Base-by-base conservation (phyloP, 345 rosid species). In the Atalantia buxifolia region DNA sequence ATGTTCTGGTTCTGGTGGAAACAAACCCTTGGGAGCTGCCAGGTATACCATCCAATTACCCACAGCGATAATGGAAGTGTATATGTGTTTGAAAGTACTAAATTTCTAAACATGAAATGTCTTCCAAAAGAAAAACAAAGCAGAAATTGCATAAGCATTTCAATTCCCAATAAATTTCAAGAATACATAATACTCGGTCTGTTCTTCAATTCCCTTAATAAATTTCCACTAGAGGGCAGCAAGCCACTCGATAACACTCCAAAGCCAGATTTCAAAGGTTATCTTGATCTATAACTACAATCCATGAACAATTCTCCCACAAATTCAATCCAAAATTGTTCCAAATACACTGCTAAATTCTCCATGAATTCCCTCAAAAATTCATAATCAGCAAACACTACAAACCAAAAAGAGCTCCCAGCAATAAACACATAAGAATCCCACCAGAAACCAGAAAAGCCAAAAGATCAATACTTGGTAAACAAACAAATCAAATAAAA, bases 21-120 rank as follows among this genome's bases (percentile, higher is more conserved):
- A 96, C 85, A 96, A 80, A 53, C 97, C 99, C 84, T 94, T 94
- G 31, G 99, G 99, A 82, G 99, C 99, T 94, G 95, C 80, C 83
- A 77, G 72, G 42, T 36, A 74, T 28, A 86, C n/a, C 80, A 84
- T 74, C 76, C 28, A 78, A 27, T 70, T 62, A 61, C 24, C 19
- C 31, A 66, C 50, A 27, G 33, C 3, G 19, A 77, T 33, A 56
- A 27, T 66, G 59, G 71, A 27, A 6, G 42, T 65, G 9, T 19
- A n/a, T n/a, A n/a, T 3, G 48, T 27, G 53, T 70, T 60, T 31
- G 13, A 63, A 48, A 76, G 30, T 50, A 72, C 24, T 31, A 66
- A 53, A 21, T 8, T 10, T 63, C 40, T 45, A 7, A 67, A 71
- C 61, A 81, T 78, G 27, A 72, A 72, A 66, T 40, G 45, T 42